A percentile compares a stretch with the other conserved stretches of the same genome.
These are phyloP conservation scores for Paralagenidium karlingii DNA, from an alignment of 352 stramenopile species.

Conservation along the genomic window DNA sequence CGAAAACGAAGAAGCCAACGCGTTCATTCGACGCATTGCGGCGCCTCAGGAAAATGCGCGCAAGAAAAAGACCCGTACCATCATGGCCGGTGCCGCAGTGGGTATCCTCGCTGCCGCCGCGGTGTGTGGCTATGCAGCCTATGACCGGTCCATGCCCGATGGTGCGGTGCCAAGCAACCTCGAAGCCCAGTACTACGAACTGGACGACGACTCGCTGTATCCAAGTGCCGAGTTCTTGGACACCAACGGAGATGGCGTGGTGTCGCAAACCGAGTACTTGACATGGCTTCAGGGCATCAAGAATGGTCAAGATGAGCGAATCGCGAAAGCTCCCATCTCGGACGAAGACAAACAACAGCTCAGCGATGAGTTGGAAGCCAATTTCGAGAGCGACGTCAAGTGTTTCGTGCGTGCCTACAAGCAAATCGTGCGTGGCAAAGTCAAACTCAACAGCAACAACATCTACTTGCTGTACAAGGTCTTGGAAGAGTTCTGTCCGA, in stretches of 20 bases:
- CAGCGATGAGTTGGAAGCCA: slow-evolving; percentile 18
- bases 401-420: slow-evolving; percentile 29
- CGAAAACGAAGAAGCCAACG: slow-evolving; percentile 42
- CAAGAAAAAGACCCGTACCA: slow-evolving; percentile 30
- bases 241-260: slow-evolving; percentile 13
- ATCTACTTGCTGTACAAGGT: slow-evolving; percentile 20
- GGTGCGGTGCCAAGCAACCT: slow-evolving; percentile 10
- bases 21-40: slow-evolving; percentile 40
- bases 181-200: slow-evolving; percentile 9
- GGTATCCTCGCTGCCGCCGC: slow-evolving; percentile 21
- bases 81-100: slow-evolving; percentile 18
- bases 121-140: slow-evolving; percentile 24
- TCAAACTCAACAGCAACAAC: slow-evolving; percentile 8
- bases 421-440: slow-evolving; percentile 10
- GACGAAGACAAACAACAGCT: slow-evolving; percentile 22
- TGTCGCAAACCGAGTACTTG: slow-evolving; percentile 24
- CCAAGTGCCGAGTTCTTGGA: slow-evolving; percentile 23
- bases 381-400: slow-evolving; percentile 15
- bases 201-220: slow-evolving; percentile 22
- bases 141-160: neutral
- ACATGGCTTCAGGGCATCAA: slow-evolving; percentile 12
- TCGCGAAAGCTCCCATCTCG: slow-evolving; percentile 15
- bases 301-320: slow-evolving; percentile 9
- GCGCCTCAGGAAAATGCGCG: slow-evolving; percentile 19
- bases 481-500: slow-evolving; percentile 22